phyloP scores from a whole-genome alignment of 208 protist genomes.

The Strigomonas galati region DNA sequence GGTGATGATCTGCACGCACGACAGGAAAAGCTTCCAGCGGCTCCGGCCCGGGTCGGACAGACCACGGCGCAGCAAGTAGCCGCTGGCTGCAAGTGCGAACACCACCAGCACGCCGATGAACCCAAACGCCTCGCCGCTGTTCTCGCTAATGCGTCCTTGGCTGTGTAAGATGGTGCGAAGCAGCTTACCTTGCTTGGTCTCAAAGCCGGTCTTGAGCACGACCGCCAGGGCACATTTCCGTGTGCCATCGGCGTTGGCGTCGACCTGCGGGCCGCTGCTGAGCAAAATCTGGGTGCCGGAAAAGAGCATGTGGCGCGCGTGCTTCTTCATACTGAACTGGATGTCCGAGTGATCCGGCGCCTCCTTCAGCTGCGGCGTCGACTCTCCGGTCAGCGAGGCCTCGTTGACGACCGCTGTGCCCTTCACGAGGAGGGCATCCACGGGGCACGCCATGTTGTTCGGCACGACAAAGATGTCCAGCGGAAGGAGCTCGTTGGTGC shows the following conservation, averaged over 20 bases:
- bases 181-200: constrained; percentile 97
- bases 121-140: constrained; percentile 93
- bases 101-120: constrained; percentile 98
- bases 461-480: constrained; percentile 94
- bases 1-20: constrained; percentile 98
- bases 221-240: constrained; percentile 79
- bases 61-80: constrained; percentile 94
- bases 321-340: constrained; percentile 79
- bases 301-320: constrained; percentile 92
- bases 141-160: constrained; percentile 93
- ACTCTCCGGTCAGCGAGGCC: constrained; percentile 98
- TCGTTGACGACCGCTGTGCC: constrained; percentile 98
- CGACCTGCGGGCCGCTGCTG: constrained; percentile 69
- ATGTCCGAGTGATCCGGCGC: constrained; percentile 65
- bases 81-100: constrained; percentile 94
- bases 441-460: constrained; percentile 82
- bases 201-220: constrained; percentile 98
- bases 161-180: constrained; percentile 92
- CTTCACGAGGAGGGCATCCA: constrained; percentile 94
- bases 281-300: constrained; percentile 94
- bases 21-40: constrained; percentile 97
- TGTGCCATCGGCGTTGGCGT: constrained; percentile 3
- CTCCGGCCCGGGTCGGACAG: constrained; percentile 74
- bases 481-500: constrained; percentile 86
- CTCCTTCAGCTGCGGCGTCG: constrained; percentile 97